phyloP scores from a whole-genome alignment of 2,329 filamentous ascomycete genomes.

The Coniella lustricola region DNA sequence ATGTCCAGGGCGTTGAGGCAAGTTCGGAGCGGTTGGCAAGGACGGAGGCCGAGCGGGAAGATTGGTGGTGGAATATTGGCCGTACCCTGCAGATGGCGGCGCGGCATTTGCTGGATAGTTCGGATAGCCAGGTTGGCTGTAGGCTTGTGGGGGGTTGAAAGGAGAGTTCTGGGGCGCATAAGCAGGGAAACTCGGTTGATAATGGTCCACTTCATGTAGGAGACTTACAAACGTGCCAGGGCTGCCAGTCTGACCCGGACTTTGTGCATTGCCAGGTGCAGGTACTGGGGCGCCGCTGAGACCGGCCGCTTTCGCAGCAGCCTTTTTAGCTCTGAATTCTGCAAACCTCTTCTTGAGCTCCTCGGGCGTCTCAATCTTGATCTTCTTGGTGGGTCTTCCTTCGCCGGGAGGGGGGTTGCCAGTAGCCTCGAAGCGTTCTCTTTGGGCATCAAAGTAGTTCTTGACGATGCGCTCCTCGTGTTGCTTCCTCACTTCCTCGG shows the following conservation, averaged over 20 bases:
- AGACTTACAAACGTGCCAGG: slow-evolving; percentile 53
- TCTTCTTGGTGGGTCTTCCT: slow-evolving; percentile 59
- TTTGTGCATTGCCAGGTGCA: slow-evolving; percentile 43
- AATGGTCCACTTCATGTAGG: too few species aligned
- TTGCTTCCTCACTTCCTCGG: slow-evolving; percentile 72
- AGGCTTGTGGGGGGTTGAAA: slow-evolving; percentile 35
- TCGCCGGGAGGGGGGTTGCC: slow-evolving; percentile 73
- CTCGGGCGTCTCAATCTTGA: slow-evolving; percentile 66
- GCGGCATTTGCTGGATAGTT: slow-evolving; percentile 27
- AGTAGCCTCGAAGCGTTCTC: slow-evolving; percentile 71
- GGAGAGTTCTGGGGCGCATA: slow-evolving; percentile 31
- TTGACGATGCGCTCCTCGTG: slow-evolving; percentile 83
- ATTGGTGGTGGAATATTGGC: slow-evolving; percentile 31
- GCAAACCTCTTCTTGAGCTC: slow-evolving; percentile 76
- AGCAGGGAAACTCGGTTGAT: slow-evolving; percentile 13
- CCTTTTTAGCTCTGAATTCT: slow-evolving; percentile 64
- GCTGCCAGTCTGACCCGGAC: slow-evolving; percentile 44
- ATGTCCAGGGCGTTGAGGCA: slow-evolving; percentile 25
- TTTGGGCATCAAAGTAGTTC: slow-evolving; percentile 78
- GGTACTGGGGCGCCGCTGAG: slow-evolving; percentile 50
- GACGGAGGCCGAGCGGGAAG: slow-evolving; percentile 41
- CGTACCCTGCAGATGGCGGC: slow-evolving; percentile 24
- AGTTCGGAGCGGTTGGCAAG: slow-evolving; percentile 19
- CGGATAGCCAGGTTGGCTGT: slow-evolving; percentile 25
- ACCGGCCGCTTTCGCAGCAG: slow-evolving; percentile 49